Evolutionary conservation across 805 yeast species (phyloP).

Genomic region (Candida tibetensis): DNA sequence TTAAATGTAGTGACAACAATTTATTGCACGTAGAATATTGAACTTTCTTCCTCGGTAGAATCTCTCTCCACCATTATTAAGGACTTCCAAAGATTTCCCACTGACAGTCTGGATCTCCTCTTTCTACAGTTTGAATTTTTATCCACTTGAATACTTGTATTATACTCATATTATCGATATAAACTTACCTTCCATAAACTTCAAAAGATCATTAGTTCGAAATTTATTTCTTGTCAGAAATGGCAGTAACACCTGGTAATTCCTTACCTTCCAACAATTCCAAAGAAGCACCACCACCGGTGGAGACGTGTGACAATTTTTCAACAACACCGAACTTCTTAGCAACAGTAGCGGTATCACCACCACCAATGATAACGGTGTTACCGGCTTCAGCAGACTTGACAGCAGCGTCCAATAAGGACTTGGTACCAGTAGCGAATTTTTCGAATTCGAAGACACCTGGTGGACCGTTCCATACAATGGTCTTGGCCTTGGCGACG

Average conservation of each 20-base stretch:
- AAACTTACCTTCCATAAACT: not conserved
- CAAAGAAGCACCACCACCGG: constrained; percentile 99
- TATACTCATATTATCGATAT: too few species aligned
- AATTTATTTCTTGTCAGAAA: constrained; percentile 58
- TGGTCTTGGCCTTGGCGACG: constrained; percentile 91
- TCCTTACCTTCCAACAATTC: constrained; percentile 98
- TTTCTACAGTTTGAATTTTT: too few species aligned
- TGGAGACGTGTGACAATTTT: constrained; percentile 95
- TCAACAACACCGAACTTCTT: constrained; percentile 97
- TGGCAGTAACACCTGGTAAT: constrained; percentile 95
- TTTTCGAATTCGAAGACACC: constrained; percentile 98
- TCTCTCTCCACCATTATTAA: too few species aligned
- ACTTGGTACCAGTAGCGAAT: constrained; percentile 89
- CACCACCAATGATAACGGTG: constrained; percentile 97
- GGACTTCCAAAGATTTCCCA: too few species aligned
- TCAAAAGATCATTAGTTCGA: not conserved
- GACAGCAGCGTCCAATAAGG: constrained; percentile 85
- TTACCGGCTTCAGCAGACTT: constrained; percentile 81
- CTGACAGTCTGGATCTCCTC: too few species aligned
- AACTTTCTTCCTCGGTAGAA: too few species aligned
- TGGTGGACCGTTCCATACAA: constrained; percentile 99
- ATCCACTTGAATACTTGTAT: too few species aligned
- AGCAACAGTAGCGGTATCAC: constrained; percentile 99
- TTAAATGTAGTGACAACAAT: too few species aligned
- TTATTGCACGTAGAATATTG: too few species aligned